Conservation (phyloP, 164 flowering plant species). For the grape (Vitis vinifera) region ASM3070453v1 NC_081817.1:10458001-10458500, state of each 20-base stretch:
- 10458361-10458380: no score
- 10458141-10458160: constrained; percentile 98
- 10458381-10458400: no score
- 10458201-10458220: constrained; percentile 97
- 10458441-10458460: no score
- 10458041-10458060: constrained; percentile 95
- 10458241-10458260: not conserved
- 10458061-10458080: constrained; percentile 99
- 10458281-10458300: no score
- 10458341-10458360: no score
- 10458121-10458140: constrained; percentile 92
- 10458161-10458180: constrained; percentile 96
- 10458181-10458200: constrained; percentile 97
- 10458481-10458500: no score
- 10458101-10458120: constrained; percentile 98
- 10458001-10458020: constrained; percentile 24
- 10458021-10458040: constrained; percentile 73
- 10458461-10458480: no score
- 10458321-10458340: no score
- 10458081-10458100: constrained; percentile 92
- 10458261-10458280: no score
- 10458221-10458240: constrained; percentile 89
- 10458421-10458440: no score
- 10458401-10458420: no score
- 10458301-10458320: no score